Evolutionary conservation across 345 rosid genomes (phyloP).

Genomic region (Jatropha curcas): DNA sequence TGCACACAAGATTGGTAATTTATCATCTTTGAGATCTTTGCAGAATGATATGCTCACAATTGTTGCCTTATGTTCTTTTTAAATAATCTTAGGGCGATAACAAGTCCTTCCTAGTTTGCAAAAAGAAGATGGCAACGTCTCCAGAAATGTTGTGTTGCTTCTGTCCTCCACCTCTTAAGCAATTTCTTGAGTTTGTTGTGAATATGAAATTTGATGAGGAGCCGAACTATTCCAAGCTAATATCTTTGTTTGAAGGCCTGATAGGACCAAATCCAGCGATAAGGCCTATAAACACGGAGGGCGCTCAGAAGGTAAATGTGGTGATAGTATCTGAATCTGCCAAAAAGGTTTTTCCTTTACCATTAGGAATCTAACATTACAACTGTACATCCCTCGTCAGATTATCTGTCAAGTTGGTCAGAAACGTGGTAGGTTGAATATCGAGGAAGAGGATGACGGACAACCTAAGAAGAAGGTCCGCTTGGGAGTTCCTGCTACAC

Average conservation of each 20-base stretch:
- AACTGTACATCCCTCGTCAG: constrained; percentile 34
- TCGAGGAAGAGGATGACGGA: constrained; percentile 37
- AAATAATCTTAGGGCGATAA: constrained; percentile 27
- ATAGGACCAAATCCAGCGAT: constrained; percentile 38
- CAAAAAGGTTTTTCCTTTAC: not conserved
- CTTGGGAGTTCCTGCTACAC: constrained; percentile 38
- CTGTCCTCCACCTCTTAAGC: constrained; percentile 34
- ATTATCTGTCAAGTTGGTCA: constrained; percentile 57
- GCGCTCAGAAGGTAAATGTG: constrained; percentile 35
- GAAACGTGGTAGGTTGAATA: constrained; percentile 35
- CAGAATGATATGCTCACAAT: not conserved
- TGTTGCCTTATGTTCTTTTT: not conserved
- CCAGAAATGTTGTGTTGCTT: constrained; percentile 36
- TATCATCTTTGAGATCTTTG: not conserved
- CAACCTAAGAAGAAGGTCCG: constrained; percentile 36
- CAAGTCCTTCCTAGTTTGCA: constrained; percentile 38
- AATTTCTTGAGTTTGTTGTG: constrained; percentile 35
- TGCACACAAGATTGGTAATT: not conserved
- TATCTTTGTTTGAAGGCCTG: constrained; percentile 35
- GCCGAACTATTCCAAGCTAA: constrained; percentile 33
- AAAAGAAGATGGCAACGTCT: constrained; percentile 41
- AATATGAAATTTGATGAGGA: constrained; percentile 42
- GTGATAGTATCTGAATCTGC: not conserved
- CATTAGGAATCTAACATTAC: constrained; percentile 14
- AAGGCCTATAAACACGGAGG: constrained; percentile 40